Conservation (phyloP, 1,284 basidiomycete genomes). For the Anthracocystis panici-leucophaei region DNA sequence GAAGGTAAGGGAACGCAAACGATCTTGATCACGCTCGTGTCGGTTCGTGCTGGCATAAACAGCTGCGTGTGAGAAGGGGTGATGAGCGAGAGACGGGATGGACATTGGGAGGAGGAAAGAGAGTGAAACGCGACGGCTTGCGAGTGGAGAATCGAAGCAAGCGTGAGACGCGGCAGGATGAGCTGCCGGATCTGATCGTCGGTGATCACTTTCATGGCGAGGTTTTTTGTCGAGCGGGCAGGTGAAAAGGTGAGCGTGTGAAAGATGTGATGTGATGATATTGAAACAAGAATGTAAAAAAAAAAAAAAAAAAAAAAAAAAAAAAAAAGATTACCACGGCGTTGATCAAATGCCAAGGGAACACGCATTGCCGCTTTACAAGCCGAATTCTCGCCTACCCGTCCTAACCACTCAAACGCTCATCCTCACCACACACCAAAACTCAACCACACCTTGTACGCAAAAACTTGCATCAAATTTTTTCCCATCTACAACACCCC, state of each 20-base stretch:
- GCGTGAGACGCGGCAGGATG: neutral
- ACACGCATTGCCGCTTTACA: no score
- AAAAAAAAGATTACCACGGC: no score
- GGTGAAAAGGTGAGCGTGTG: no score
- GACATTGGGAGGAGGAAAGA: slow-evolving; percentile 21
- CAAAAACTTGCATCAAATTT: neutral
- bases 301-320: no score
- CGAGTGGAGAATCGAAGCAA: neutral
- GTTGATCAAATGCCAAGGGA: no score
- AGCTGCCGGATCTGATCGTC: neutral
- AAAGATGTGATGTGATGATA: no score
- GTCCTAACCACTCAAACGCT: neutral
- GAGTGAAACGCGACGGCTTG: slow-evolving; percentile 20
- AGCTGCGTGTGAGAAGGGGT: slow-evolving; percentile 28
- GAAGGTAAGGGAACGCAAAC: slow-evolving; percentile 18
- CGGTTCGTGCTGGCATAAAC: slow-evolving; percentile 35
- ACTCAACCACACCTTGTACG: no score
- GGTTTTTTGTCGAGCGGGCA: no score
- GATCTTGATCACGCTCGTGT: slow-evolving; percentile 23
- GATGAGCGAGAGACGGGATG: slow-evolving; percentile 5
- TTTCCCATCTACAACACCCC: slow-evolving; percentile 43
- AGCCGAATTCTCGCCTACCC: no score
- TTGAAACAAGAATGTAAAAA: no score
- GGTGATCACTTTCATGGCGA: slow-evolving; percentile 10
- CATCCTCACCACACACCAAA: neutral